Evolutionary conservation across 2,329 filamentous ascomycete genomes (phyloP).

Genomic region (Lizonia empirigonia): DNA sequence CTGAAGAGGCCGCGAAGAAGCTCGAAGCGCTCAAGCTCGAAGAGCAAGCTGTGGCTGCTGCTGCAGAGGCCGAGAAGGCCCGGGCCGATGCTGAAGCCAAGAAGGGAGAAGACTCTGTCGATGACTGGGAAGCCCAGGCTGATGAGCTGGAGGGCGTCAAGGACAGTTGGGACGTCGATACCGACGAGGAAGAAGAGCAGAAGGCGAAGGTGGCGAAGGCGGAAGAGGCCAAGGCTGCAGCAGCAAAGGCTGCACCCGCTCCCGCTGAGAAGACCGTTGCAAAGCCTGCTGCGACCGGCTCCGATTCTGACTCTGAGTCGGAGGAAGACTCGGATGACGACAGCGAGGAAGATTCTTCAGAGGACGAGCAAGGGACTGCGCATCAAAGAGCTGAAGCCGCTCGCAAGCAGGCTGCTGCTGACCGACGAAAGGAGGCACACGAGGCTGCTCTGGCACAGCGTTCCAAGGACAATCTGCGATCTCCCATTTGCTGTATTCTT

Average conservation of each 20-base stretch:
- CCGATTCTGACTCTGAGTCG: constrained; percentile 48
- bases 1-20: constrained; percentile 63
- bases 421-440: constrained; percentile 85
- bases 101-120: constrained; percentile 66
- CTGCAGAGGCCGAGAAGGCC: constrained; percentile 73
- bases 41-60: constrained; percentile 76
- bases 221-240: constrained; percentile 39
- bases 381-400: constrained; percentile 72
- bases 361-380: constrained; percentile 78
- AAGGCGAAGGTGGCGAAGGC: constrained; percentile 34
- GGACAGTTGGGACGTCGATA: constrained; percentile 92
- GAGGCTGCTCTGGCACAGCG: constrained; percentile 89
- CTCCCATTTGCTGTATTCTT: constrained; percentile 98
- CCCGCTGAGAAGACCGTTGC: constrained; percentile 13
- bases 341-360: constrained; percentile 67
- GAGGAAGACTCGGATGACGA: constrained; percentile 58
- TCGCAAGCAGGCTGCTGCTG: constrained; percentile 85
- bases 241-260: constrained; percentile 25
- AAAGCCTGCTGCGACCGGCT: constrained; percentile 12
- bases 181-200: constrained; percentile 68
- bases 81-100: constrained; percentile 64
- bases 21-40: constrained; percentile 59
- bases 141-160: constrained; percentile 79
- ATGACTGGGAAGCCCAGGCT: constrained; percentile 87
- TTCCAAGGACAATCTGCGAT: constrained; percentile 92